A percentile compares a stretch with the other conserved stretches of the same genome.
Evolutionary conservation across 2,329 filamentous ascomycete genomes (phyloP).

Genomic region (Claviceps pusilla): DNA sequence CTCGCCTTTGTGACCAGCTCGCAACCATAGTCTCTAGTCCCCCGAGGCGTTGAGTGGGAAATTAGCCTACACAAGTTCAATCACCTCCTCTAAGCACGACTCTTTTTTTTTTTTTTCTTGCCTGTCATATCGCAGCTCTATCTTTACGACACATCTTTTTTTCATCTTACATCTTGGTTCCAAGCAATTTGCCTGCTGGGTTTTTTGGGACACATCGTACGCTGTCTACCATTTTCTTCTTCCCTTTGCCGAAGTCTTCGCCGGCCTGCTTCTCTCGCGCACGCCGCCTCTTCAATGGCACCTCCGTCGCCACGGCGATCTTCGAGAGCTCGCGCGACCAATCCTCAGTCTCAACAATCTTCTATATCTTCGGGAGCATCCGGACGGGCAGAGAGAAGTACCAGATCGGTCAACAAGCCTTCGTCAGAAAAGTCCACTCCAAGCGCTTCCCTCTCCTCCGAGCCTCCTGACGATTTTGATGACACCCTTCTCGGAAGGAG

Average conservation of each 20-base stretch:
- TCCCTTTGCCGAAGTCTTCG: slow-evolving; percentile 8
- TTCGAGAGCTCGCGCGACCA: slow-evolving; percentile 71
- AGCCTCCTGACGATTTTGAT: slow-evolving; percentile 50
- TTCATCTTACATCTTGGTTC: not conserved
- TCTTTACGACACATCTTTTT: not conserved
- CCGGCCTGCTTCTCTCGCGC: slow-evolving; percentile 15
- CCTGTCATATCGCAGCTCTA: not conserved
- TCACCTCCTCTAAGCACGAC: slow-evolving; percentile 11
- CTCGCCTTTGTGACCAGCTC: slow-evolving; percentile 7
- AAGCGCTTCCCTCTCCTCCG: slow-evolving; percentile 56
- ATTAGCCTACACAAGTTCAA: slow-evolving; percentile 7
- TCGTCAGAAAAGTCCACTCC: slow-evolving; percentile 64
- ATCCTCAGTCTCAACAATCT: slow-evolving; percentile 62
- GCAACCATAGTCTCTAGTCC: slow-evolving; percentile 1
- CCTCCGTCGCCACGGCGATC: slow-evolving; percentile 66
- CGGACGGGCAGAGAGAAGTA: slow-evolving; percentile 58
- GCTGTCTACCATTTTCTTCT: not conserved
- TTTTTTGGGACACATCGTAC: not conserved
- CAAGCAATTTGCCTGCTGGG: not conserved
- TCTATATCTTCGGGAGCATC: slow-evolving; percentile 70
- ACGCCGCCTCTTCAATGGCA: slow-evolving; percentile 37
- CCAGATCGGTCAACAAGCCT: slow-evolving; percentile 56
- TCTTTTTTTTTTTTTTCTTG: slow-evolving; percentile 1
- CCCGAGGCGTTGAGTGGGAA: not conserved
- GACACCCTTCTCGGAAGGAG: slow-evolving; percentile 62